Evolutionary conservation across 192 early-diverging fungal genomes (phyloP).

Genomic region (Coemansia erecta): DNA sequence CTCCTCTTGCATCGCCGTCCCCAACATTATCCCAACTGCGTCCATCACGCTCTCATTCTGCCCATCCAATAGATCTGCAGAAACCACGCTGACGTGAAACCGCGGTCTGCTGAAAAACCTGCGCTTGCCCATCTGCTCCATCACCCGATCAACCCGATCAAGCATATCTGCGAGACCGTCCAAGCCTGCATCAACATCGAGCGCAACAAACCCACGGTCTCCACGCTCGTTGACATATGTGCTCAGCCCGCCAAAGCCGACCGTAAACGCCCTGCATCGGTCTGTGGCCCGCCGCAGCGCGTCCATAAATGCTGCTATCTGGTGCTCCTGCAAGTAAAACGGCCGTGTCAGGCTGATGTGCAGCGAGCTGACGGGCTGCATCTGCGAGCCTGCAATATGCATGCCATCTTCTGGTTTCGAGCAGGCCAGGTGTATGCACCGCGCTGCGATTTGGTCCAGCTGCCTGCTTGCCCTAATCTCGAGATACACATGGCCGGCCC

Average conservation of each 20-base stretch:
- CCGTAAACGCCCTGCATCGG: constrained; percentile 8
- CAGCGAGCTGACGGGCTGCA: constrained; percentile 12
- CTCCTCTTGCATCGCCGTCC: constrained; percentile 31
- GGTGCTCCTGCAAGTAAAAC: constrained; percentile 47
- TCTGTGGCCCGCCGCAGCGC: constrained; percentile 18
- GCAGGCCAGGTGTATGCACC: constrained; percentile 26
- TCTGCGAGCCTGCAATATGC: background rate
- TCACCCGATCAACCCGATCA: constrained; percentile 33
- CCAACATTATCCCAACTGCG: constrained; percentile 18
- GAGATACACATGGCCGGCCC: constrained; percentile 42
- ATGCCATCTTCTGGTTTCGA: constrained; percentile 8
- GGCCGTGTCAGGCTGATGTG: constrained; percentile 49
- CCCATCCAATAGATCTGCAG: constrained; percentile 14
- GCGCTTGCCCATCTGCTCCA: constrained; percentile 33
- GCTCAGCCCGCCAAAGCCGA: constrained; percentile 27
- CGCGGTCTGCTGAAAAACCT: constrained; percentile 36
- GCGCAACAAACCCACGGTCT: constrained; percentile 36
- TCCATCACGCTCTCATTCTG: constrained; percentile 6
- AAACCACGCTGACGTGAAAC: constrained; percentile 46
- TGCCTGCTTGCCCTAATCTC: constrained; percentile 7
- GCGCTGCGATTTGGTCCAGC: constrained; percentile 9
- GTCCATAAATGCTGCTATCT: constrained; percentile 32
- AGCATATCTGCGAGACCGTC: constrained; percentile 17
- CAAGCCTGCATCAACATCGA: constrained; percentile 27
- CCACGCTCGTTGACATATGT: constrained; percentile 30